A percentile compares a stretch with the other conserved stretches of the same genome.
Evolutionary conservation across 768 basidiomycete genomes (phyloP).

Genomic region (Phylloporus sp.): DNA sequence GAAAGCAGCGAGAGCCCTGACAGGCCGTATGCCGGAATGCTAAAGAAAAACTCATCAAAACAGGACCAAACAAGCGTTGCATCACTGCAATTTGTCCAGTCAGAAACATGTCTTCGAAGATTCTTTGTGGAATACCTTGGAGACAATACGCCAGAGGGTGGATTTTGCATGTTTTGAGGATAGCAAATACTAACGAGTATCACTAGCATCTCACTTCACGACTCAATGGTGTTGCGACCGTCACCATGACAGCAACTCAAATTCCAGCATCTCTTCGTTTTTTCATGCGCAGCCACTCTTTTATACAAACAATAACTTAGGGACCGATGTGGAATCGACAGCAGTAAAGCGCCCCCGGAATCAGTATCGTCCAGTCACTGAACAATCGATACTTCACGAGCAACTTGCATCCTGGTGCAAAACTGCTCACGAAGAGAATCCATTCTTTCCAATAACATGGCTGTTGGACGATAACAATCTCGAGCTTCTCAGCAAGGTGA

Average conservation of each 20-base stretch:
- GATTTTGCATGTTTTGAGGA: background rate
- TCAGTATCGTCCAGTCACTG: too few relatives aligned
- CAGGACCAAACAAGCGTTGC: background rate
- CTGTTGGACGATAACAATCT: background rate
- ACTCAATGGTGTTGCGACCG: background rate
- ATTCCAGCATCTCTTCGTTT: background rate
- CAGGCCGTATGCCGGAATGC: background rate
- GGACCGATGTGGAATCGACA: too few relatives aligned
- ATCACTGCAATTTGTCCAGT: background rate
- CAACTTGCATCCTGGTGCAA: background rate
- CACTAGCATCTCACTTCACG: background rate
- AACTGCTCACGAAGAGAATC: background rate
- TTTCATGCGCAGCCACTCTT: too few relatives aligned
- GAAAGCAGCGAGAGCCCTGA: background rate
- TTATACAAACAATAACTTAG: too few relatives aligned
- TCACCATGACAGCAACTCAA: background rate
- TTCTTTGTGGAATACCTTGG: background rate
- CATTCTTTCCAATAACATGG: background rate
- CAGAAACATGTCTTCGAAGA: background rate
- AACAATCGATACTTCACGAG: background rate
- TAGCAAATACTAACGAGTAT: background rate
- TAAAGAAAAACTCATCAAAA: slow-evolving; percentile 2
- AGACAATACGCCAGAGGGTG: background rate
- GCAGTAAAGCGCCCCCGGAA: too few relatives aligned
- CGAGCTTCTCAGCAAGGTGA: background rate